A percentile compares a stretch with the other conserved stretches of the same genome.
These are phyloP conservation scores for Dryas drummondii DNA, from an alignment of 306 rosid species.

Conservation along the genomic window DNA sequence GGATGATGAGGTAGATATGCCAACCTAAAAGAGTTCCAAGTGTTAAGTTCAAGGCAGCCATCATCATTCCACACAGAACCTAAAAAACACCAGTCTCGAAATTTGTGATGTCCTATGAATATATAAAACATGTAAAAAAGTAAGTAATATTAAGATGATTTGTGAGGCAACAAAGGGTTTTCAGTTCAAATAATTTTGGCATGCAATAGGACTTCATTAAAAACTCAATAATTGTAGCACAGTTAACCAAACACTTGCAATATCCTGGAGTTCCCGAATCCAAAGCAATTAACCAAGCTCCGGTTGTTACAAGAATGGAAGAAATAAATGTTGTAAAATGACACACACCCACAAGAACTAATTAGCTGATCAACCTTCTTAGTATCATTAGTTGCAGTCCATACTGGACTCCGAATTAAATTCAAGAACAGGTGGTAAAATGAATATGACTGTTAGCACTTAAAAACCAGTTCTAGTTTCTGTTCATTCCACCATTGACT, in stretches of 20 bases:
- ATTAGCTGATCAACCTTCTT: background rate
- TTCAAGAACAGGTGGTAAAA: background rate
- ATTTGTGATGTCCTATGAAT: constrained; percentile 6
- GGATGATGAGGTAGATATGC: constrained; percentile 80
- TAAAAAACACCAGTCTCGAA: constrained; percentile 22
- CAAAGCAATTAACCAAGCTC: background rate
- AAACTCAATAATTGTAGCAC: constrained; percentile 5
- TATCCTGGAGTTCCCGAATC: constrained; percentile 3
- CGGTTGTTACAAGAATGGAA: background rate
- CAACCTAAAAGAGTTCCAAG: constrained; percentile 73
- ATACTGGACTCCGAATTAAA: background rate
- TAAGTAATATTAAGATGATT: background rate
- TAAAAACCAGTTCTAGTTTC: background rate
- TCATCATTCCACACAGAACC: constrained; percentile 55
- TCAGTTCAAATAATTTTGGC: background rate
- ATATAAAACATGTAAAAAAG: constrained; percentile 11
- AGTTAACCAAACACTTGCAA: constrained; percentile 10
- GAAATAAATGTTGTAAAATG: background rate
- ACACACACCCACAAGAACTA: background rate
- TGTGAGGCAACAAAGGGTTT: background rate
- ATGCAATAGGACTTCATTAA: background rate
- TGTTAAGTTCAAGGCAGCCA: constrained; percentile 49
- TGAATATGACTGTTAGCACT: background rate
- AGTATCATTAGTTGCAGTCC: background rate
- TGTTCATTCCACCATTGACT: background rate